Conservation (phyloP, 2,329 filamentous ascomycete species). For the Ophiocordyceps camponoti-floridani region DNA sequence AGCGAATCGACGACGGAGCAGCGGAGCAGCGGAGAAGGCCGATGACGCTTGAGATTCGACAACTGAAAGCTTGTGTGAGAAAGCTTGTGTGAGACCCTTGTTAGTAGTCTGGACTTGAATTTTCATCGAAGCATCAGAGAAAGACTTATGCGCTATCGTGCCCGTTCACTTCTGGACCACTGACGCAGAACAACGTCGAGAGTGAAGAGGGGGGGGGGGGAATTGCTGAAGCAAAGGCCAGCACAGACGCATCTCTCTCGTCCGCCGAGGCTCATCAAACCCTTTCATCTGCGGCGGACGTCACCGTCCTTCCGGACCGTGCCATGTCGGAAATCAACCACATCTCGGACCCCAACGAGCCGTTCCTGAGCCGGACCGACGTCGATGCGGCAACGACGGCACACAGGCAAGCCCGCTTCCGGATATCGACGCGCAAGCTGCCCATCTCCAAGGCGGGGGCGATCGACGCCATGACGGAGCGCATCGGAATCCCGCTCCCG, state of each 20-base stretch:
- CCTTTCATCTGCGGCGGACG: not conserved
- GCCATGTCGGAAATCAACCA: constrained; percentile 16
- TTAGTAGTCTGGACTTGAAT: no score
- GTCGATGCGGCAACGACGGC: constrained; percentile 35
- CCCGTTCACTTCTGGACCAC: no score
- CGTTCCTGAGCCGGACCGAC: constrained; percentile 32
- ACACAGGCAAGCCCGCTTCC: constrained; percentile 47
- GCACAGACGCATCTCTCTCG: no score
- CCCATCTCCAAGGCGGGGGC: constrained; percentile 85
- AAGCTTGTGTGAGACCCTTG: not conserved
- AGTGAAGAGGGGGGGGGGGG: no score
- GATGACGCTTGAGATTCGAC: not conserved
- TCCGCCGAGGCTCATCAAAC: not conserved
- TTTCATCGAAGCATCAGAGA: no score
- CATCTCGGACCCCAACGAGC: constrained; percentile 25
- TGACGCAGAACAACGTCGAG: no score
- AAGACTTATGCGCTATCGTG: not conserved
- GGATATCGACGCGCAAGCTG: constrained; percentile 68
- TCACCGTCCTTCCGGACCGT: not conserved
- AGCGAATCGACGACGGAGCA: no score
- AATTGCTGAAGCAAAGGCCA: no score
- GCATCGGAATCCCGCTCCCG: constrained; percentile 70
- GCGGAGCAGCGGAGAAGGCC: no score
- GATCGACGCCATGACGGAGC: constrained; percentile 68
- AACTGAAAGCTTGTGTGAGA: not conserved